Percentiles rank a stretch among this genome's conserved stretches.
phyloP scores from a whole-genome alignment of 2,329 filamentous ascomycete species.

The Colletotrichum sp. region DNA sequence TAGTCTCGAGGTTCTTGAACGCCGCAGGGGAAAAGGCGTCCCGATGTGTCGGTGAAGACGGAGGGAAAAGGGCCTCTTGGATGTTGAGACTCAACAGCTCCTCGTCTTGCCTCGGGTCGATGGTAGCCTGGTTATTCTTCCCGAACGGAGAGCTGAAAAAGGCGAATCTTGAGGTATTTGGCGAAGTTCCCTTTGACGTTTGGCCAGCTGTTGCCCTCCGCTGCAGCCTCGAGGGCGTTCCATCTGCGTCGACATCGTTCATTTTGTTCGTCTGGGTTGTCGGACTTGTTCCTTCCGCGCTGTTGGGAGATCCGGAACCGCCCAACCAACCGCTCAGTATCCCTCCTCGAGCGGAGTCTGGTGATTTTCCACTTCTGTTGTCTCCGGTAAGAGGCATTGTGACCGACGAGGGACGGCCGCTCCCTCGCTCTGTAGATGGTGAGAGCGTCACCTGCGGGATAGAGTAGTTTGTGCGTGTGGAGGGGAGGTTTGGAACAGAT shows the following conservation, averaged over 20 bases:
- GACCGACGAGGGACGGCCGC: conserved; percentile 24
- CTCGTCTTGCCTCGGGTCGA: conserved; percentile 41
- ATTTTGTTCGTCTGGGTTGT: conserved; percentile 14
- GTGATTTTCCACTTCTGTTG: conserved; percentile 30
- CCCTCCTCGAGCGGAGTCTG: conserved; percentile 28
- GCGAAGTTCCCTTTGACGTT: conserved; percentile 36
- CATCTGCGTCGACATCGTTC: conserved; percentile 26
- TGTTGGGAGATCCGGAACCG: conserved; percentile 28
- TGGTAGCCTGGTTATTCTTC: conserved; percentile 34
- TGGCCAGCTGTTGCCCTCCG: conserved; percentile 23
- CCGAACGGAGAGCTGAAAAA: conserved; percentile 50
- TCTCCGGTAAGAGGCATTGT: conserved; percentile 50
- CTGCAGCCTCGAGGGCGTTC: conserved; percentile 32
- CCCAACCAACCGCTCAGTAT: conserved; percentile 36
- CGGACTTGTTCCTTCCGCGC: conserved; percentile 21
- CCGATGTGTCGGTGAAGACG: conserved; percentile 41
- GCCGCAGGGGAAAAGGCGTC: conserved; percentile 62
- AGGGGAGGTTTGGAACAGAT: conserved; percentile 39
- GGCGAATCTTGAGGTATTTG: conserved; percentile 45
- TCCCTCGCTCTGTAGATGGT: conserved; percentile 29
- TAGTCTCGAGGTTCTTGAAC: conserved; percentile 65
- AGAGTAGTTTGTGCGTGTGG: conserved; percentile 22
- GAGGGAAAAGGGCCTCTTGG: conserved; percentile 56
- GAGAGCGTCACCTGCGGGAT: conserved; percentile 13
- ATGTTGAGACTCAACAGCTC: conserved; percentile 62